Conservation (phyloP, 306 rosid genomes). For the Lathyrus tuberosus region DNA sequence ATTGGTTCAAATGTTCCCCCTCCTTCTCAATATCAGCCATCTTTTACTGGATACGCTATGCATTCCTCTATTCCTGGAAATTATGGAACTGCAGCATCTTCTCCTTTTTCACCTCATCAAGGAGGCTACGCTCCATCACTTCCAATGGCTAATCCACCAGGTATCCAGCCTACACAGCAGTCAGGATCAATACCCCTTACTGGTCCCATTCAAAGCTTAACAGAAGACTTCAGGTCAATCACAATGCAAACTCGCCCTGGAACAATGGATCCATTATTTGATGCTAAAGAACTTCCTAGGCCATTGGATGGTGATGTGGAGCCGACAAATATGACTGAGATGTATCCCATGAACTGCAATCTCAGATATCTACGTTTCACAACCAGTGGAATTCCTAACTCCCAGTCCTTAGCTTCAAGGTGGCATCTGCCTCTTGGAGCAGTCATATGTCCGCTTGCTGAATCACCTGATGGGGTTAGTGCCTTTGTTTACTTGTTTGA, state of each 20-base stretch:
- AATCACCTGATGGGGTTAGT: constrained; percentile 87
- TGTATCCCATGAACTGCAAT: constrained; percentile 74
- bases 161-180: constrained; percentile 65
- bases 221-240: constrained; percentile 87
- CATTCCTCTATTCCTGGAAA: constrained; percentile 63
- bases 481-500: constrained; percentile 39
- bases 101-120: constrained; percentile 63
- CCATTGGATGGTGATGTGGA: constrained; percentile 87
- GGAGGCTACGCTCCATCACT: constrained; percentile 66
- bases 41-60: constrained; percentile 70
- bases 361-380: constrained; percentile 83
- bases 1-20: constrained; percentile 52
- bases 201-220: constrained; percentile 71
- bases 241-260: constrained; percentile 87
- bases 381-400: constrained; percentile 82
- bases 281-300: constrained; percentile 80
- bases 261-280: constrained; percentile 73
- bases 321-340: constrained; percentile 60
- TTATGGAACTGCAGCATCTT: constrained; percentile 52
- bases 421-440: constrained; percentile 99
- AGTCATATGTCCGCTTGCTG: constrained; percentile 97
- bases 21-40: constrained; percentile 48
- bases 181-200: constrained; percentile 62
- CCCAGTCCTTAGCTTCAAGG: constrained; percentile 94
- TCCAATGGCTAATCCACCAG: constrained; percentile 59